Conservation (phyloP, 345 rosid genomes). For the Gossypium rotundifolium region DNA sequence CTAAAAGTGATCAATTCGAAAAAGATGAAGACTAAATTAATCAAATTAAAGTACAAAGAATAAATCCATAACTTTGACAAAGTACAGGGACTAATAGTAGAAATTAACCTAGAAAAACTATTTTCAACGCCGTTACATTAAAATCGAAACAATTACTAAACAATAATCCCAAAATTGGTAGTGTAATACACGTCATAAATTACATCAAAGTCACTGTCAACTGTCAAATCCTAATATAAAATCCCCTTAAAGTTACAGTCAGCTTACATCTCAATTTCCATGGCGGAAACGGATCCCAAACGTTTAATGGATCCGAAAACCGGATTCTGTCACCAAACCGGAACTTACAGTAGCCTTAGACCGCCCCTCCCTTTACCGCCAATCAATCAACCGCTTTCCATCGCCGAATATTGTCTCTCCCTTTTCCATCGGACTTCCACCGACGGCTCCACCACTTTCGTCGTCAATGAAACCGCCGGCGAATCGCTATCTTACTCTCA, state of each 20-base stretch:
- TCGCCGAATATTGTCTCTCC: conserved; percentile 33
- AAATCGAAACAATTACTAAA: no score
- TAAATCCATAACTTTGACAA: no score
- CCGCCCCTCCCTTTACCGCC: conserved; percentile 49
- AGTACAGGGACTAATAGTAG: no score
- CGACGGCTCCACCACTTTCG: conserved; percentile 24
- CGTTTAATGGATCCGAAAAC: conserved; percentile 28
- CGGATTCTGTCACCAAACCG: conserved; percentile 47
- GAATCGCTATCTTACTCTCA: conserved; percentile 37
- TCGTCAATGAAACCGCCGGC: conserved; percentile 42
- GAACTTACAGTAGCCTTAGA: conserved; percentile 46
- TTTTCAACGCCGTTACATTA: no score
- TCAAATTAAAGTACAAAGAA: no score
- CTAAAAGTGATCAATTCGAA: no score
- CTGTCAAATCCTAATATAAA: neutral
- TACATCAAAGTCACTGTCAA: neutral
- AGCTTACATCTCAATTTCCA: neutral
- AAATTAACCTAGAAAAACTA: no score
- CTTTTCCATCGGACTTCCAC: conserved; percentile 34
- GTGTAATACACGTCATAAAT: no score
- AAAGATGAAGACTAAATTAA: no score
- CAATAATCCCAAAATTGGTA: no score
- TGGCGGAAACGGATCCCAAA: neutral
- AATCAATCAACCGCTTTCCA: conserved; percentile 38
- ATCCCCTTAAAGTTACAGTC: neutral